Percentiles rank a stretch among this genome's conserved stretches.
phyloP scores from a whole-genome alignment of 106 monocot species.

The Alisma plantagoaquatica region DNA sequence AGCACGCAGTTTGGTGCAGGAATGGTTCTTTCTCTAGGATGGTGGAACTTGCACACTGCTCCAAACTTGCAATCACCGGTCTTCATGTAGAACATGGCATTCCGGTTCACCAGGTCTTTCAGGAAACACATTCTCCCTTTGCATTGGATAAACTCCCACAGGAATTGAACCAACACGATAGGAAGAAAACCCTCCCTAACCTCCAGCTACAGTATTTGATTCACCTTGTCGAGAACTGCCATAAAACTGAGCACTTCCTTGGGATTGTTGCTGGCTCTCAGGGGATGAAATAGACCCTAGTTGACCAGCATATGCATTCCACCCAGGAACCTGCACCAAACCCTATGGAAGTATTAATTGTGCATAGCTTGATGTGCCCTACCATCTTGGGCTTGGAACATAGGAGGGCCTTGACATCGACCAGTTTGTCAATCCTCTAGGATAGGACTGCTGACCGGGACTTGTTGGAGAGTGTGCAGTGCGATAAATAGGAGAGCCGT shows the following conservation, averaged over 20 bases:
- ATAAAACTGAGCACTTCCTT: slow-evolving; percentile 34
- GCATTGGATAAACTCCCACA: slow-evolving; percentile 50
- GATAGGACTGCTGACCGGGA: slow-evolving; percentile 52
- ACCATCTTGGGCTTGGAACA: slow-evolving; percentile 76
- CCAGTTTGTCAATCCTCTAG: slow-evolving; percentile 62
- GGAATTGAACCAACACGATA: slow-evolving; percentile 49
- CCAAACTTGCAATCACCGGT: slow-evolving; percentile 98
- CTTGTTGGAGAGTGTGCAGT: slow-evolving; percentile 48
- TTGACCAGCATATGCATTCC: slow-evolving; percentile 78
- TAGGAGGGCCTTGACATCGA: slow-evolving; percentile 67
- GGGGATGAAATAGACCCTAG: slow-evolving; percentile 52
- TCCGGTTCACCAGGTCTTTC: slow-evolving; percentile 87
- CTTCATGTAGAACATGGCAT: slow-evolving; percentile 91
- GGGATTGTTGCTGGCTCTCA: slow-evolving; percentile 45
- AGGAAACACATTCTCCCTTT: slow-evolving; percentile 69
- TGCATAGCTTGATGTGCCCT: slow-evolving; percentile 68
- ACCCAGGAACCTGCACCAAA: slow-evolving; percentile 68
- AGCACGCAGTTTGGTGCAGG: slow-evolving; percentile 61
- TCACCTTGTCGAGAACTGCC: slow-evolving; percentile 57
- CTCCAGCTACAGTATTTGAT: slow-evolving; percentile 17
- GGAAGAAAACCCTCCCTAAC: slow-evolving; percentile 52
- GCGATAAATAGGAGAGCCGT: slow-evolving; percentile 80
- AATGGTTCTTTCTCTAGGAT: slow-evolving; percentile 66
- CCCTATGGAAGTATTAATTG: slow-evolving; percentile 89
- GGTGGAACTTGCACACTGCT: slow-evolving; percentile 74